Base-by-base conservation (phyloP, 1,284 basidiomycete species). In the Vanrija sp. region DNA sequence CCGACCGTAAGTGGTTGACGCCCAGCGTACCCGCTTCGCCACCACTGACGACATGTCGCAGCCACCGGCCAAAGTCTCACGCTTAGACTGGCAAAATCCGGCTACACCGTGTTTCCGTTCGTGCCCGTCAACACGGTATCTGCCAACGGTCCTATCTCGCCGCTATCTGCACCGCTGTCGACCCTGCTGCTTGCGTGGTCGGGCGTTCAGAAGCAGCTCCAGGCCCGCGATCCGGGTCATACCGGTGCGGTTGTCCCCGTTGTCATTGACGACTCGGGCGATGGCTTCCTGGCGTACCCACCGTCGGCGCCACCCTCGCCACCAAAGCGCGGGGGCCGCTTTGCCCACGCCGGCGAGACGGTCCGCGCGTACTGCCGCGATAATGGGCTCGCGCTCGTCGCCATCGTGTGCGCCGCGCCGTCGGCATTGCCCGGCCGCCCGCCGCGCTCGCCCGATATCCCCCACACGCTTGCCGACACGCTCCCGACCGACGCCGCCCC, bases 21-120 rank as follows among this genome's bases (percentile, higher is more conserved):
- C 31, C 38, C 12, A 22, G n/a, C 47, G 37, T 16, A 27, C 14
- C 36, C 6, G 42, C 25, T 25, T 19, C 15, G 6, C 42, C 10
- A 20, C 49, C 37, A 41, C 18, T 44, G 15, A 39, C n/a, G 47
- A 58, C 51, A 3, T 12, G 16, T 16, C 27, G 18, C 42, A 73
- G 71, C 64, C 3, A 65, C 66, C 7, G 70, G 70, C 14, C 69
- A 70, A 55, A 57, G 61, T 3, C 57, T 73, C 18, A 69, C 68
- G 2, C 61, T 73, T 18, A 64, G 66, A 25, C 63, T 73, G 10
- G 71, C 71, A 5, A 68, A 67, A 55, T 61, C 59, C 9, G 71
- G 71, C 36, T 73, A 73, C 51, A 73, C 70, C 23, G 69, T 72
- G 43, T 72, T 73, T 49, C 65, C 71, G 24, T 59, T 73, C 24